Evolutionary conservation across 1,284 basidiomycete genomes (phyloP), one percentile per base, ranked within the genome.

Genomic region (Volvariella volvacea): DNA sequence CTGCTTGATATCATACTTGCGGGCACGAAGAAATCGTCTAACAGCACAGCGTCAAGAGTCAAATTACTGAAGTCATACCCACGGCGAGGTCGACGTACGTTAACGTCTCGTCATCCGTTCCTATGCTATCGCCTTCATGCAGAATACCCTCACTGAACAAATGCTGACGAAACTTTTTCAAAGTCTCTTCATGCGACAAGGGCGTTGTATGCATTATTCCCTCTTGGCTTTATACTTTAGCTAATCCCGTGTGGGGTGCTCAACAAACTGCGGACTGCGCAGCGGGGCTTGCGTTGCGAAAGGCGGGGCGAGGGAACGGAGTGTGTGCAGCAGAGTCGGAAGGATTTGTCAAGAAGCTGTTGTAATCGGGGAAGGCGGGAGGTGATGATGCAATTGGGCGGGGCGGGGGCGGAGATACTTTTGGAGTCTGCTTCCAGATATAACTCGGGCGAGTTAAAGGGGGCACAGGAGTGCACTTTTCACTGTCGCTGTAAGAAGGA

Each of bases 21-120:
- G 73, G 10, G 84, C 83, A 28, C 78, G 74, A 17, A 87, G 61
- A 52, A 85, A 87, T 15, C 84, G 78, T 47, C 83, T 87, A 36
- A 42, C 9, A 43, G 51, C 30, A 22, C 28, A 41, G 16, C 15
- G 33, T 42, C 21, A 42, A 22, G 19, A 42, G 32, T 0, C 22
- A 15, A 21, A 22, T 28, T 22, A 33, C 40, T 21, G 6, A 12
- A 36, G 6, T 41, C 28, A 33, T 25, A 41, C 46, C n/a, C n/a
- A n/a, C n/a, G n/a, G n/a, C n/a, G n/a, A n/a, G 44, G 19, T 34
- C 48, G 46, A 53, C 74, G 52, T 44, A 81, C 83, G 78, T 56
- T 9, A 85, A 58, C 4, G 80, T 83, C 44, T 68, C 63, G 50
- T 85, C 79, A 53, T 83, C 78, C 2, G 78, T 78, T 4, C 80